A percentile compares a stretch with the other conserved stretches of the same genome.
These are phyloP conservation scores for Pyrenophora seminiperda DNA, from an alignment of 2,329 filamentous ascomycete genomes.

Conservation along the genomic window DNA sequence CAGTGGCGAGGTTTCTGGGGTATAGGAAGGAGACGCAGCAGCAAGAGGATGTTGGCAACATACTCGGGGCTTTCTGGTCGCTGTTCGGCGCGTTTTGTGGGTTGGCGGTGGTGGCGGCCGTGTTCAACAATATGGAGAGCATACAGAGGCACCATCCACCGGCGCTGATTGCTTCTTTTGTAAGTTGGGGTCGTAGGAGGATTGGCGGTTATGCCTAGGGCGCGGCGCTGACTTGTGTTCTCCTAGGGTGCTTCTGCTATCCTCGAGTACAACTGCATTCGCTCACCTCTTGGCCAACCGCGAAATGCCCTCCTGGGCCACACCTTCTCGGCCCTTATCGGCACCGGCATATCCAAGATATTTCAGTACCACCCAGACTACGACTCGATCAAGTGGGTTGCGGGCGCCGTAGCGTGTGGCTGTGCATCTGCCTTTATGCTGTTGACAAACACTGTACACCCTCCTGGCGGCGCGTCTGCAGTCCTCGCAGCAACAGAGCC, in stretches of 20 bases:
- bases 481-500: conserved; percentile 52
- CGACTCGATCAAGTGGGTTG: conserved; percentile 51
- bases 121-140: conserved; percentile 49
- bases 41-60: conserved; percentile 50
- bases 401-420: conserved; percentile 52
- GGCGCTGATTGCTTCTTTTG: conserved; percentile 52
- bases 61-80: conserved; percentile 51
- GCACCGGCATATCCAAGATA: conserved; percentile 53
- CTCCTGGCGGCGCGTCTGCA: conserved; percentile 57
- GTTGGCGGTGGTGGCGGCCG: conserved; percentile 49
- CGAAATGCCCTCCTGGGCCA: conserved; percentile 55
- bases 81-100: conserved; percentile 53
- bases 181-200: conserved; percentile 24
- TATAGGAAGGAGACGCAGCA: conserved; percentile 46
- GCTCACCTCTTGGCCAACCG: conserved; percentile 55
- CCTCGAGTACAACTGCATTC: conserved; percentile 55
- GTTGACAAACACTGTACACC: conserved; percentile 55
- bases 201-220: neutral
- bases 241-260: conserved; percentile 54
- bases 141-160: conserved; percentile 50
- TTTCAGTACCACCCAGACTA: conserved; percentile 50
- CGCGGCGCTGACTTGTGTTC: conserved; percentile 3
- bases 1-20: conserved; percentile 69
- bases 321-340: conserved; percentile 52
- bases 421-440: conserved; percentile 53